Conservation (phyloP, 192 early-diverging fungal genomes). For the Coemansia sp. region DNA sequence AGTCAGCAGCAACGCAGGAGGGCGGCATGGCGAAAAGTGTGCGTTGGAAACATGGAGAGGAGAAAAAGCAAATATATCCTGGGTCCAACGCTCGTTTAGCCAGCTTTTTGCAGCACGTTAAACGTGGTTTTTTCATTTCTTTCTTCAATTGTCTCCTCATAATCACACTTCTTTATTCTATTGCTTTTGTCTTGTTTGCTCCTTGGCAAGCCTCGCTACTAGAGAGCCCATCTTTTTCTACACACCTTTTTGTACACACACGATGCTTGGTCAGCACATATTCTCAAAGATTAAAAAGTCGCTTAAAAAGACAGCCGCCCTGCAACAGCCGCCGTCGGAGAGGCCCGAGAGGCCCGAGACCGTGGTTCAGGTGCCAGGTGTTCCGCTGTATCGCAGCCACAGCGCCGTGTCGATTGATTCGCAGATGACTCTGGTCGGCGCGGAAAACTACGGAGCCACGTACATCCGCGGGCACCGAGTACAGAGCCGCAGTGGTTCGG, state of each 20-base stretch:
- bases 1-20: too few species aligned
- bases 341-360: too few species aligned
- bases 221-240: background rate
- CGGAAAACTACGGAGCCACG: background rate
- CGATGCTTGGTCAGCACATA: background rate
- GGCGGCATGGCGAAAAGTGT: too few species aligned
- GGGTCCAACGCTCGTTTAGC: too few species aligned
- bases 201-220: background rate
- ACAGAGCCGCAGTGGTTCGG: background rate
- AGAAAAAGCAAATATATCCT: too few species aligned
- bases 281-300: background rate
- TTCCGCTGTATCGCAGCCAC: background rate
- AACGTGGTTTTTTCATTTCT: background rate
- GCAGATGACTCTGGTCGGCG: conserved; percentile 31
- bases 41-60: too few species aligned
- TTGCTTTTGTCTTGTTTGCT: background rate
- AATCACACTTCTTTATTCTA: too few species aligned
- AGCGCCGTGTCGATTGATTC: conserved; percentile 16
- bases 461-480: background rate
- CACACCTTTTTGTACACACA: too few species aligned
- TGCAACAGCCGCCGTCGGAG: too few species aligned
- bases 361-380: background rate
- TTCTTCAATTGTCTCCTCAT: background rate
- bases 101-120: too few species aligned
- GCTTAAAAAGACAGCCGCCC: too few species aligned